Base-by-base conservation (phyloP, 2,329 filamentous ascomycete genomes). In the Aureobasidium sp. region DNA sequence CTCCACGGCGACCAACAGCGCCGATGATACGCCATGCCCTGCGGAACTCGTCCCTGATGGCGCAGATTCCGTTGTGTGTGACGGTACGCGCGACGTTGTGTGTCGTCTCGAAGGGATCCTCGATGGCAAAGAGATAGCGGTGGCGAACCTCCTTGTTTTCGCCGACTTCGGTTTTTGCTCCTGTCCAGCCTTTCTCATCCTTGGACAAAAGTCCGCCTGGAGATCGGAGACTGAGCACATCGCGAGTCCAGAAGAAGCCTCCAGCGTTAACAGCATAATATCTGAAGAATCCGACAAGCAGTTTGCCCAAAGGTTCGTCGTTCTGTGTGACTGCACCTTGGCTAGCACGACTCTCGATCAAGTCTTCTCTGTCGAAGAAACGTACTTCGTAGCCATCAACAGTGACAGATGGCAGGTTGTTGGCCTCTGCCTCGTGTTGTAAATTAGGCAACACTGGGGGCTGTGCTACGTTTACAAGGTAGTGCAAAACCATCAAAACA, bases 51-150 rank as follows among this genome's bases (percentile, higher is more conserved):
- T 93, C 85, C 35, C 88, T 77, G 56, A 95, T 93, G 0, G 84
- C 79, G 1, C 88, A 84, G 58, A 95, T 88, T 2, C 89, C 88
- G 56, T 83, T 80, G 63, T 91, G 86, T 6, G 85, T 90, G 1
- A 95, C 89, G 0, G 89, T 95, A 45, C 88, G 77, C 3, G 87
- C 90, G 29, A 95, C 86, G 61, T 95, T 96, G 69, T 95, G 89
- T 35, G 89, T 84, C 2, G 83, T 70, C 71, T 95, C 89, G 63
- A 95, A 95, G 0, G 90, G 90, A 66, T 95, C 90, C 65, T 95
- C 90, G 56, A 96, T 90, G 27, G 88, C 88, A 59, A 95, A 86
- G 4, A 95, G 77, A 66, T 89, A 95, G 11, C 89, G 81, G 63
- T 90, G 81, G 2, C 86, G 80, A 12, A 91, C 78, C 63, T 90